Evolutionary conservation across 2,329 filamentous ascomycete species (phyloP), one percentile per base, ranked within the genome.

Genomic region (Alternaria metachromatica): DNA sequence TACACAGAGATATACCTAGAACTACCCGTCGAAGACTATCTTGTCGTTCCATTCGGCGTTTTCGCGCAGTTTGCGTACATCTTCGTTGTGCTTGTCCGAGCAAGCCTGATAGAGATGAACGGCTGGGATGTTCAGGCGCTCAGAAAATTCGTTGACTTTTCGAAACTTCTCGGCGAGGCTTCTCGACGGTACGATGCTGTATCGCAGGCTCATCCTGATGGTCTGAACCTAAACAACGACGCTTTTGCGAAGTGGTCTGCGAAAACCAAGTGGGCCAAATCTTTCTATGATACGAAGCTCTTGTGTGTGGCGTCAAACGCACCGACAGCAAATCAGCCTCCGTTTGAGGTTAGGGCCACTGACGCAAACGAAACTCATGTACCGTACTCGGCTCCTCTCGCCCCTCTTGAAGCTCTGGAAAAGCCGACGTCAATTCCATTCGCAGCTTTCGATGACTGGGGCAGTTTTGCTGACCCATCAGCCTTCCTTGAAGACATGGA

Each of bases 51-150:
- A 6, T 64, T 64, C 37, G 56, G 57, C 1, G 58, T 64, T 5
- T 66, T 66, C 18, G 64, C 61, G 11, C 61, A 66, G 15, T 66
- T 66, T 41, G 64, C 64, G 8, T 66, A 56, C 49, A 48, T 58
- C 5, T 66, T 66, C 26, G 64, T 66, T 9, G 64, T 63, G 28
- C 57, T 66, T 43, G 51, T 64, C 0, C 64, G 61, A 9, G 61
- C 61, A 4, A 48, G 49, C 1, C 26, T 49, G n/a, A 49, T 49
- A 2, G 23, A 49, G 15, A 13, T 49, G 25, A 11, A 49, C 15
- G 46, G 46, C 10, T 49, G 43, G 43, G 43, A 45, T 45, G 43
- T 45, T 1, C 20, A 45, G 21, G 43, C 43, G 8, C n/a, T 20
- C 4, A 45, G 18, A 45, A 6, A 20, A 2, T 45, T 20, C 11